Conservation (phyloP, 352 stramenopile species). For the Phytopythium mirpurense region DNA sequence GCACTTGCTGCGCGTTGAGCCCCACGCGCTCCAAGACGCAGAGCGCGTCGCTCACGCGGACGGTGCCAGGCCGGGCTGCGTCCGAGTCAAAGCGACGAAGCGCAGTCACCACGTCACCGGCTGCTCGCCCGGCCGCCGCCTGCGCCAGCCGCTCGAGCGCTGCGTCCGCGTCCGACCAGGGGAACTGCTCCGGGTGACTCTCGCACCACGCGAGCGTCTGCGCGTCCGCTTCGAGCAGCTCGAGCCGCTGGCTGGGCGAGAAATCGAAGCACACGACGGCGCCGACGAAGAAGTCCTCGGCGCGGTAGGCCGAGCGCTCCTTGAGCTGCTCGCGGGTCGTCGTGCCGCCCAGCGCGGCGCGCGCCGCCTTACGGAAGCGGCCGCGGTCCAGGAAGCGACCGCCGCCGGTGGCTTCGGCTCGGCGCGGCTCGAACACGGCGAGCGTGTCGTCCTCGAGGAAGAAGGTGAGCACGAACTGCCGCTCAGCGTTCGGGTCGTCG, state of each 20-base stretch:
- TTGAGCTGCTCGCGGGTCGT: slow-evolving; percentile 28
- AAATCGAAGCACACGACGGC: slow-evolving; percentile 67
- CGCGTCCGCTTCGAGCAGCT: slow-evolving; percentile 67
- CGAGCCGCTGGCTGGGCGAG: slow-evolving; percentile 56
- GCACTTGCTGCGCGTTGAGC: slow-evolving; percentile 58
- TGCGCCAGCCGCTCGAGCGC: slow-evolving; percentile 3
- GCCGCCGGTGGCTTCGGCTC: slow-evolving; percentile 25
- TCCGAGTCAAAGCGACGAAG: not conserved
- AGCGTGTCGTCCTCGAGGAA: slow-evolving; percentile 80
- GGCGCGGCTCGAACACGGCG: slow-evolving; percentile 71
- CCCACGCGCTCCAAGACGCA: not conserved
- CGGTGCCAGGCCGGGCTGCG: not conserved
- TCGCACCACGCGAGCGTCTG: slow-evolving; percentile 80
- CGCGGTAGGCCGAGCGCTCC: slow-evolving; percentile 27
- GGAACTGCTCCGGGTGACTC: slow-evolving; percentile 59
- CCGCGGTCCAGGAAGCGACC: slow-evolving; percentile 76
- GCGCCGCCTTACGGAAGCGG: slow-evolving; percentile 45
- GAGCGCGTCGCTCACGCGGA: not conserved
- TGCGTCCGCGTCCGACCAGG: slow-evolving; percentile 36
- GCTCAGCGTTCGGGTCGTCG: slow-evolving; percentile 34
- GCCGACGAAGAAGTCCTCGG: slow-evolving; percentile 68
- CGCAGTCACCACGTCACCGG: not conserved
- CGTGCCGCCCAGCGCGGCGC: slow-evolving; percentile 12
- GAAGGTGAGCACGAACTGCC: slow-evolving; percentile 76
- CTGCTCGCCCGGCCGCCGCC: not conserved